Percentiles rank a stretch among this genome's conserved stretches.
These are phyloP conservation scores for Sugiyamaella pinicola DNA, from an alignment of 1,139 yeast species.

Conservation along the genomic window DNA sequence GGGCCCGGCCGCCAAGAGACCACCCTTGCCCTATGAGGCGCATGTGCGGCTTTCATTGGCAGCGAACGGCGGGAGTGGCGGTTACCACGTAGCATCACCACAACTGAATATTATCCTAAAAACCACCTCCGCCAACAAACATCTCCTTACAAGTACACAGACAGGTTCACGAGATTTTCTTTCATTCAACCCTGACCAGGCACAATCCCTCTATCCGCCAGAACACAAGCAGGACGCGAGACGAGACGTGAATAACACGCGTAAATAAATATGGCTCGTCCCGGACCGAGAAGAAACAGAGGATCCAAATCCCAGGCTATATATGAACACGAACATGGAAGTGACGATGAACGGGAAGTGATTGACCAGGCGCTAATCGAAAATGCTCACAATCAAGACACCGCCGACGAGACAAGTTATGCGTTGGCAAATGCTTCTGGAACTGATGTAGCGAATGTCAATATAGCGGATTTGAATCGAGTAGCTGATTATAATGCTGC, in stretches of 20 bases:
- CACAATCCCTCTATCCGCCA: constrained; percentile 21
- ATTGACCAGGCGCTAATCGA: constrained; percentile 3
- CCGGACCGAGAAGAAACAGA: neutral
- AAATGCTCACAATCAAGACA: neutral
- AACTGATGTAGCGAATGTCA: neutral
- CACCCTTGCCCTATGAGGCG: no score
- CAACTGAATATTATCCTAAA: constrained; percentile 17
- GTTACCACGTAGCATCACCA: no score
- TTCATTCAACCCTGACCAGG: neutral
- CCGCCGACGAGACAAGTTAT: neutral
- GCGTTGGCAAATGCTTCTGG: constrained; percentile 1
- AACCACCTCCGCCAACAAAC: constrained; percentile 4
- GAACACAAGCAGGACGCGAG: constrained; percentile 4
- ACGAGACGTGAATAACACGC: constrained; percentile 6
- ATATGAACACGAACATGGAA: neutral
- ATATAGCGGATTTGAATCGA: neutral
- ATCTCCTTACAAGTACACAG: neutral
- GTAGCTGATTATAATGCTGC: neutral
- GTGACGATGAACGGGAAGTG: neutral
- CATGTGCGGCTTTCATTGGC: no score
- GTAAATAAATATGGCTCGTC: constrained; percentile 10
- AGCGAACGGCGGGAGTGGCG: no score
- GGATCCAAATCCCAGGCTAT: neutral
- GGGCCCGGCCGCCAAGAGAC: no score
- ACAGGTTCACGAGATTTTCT: constrained; percentile 6